These are phyloP conservation scores for Striga asiatica DNA, from an alignment of 257 asterid species.

Conservation along the genomic window DNA sequence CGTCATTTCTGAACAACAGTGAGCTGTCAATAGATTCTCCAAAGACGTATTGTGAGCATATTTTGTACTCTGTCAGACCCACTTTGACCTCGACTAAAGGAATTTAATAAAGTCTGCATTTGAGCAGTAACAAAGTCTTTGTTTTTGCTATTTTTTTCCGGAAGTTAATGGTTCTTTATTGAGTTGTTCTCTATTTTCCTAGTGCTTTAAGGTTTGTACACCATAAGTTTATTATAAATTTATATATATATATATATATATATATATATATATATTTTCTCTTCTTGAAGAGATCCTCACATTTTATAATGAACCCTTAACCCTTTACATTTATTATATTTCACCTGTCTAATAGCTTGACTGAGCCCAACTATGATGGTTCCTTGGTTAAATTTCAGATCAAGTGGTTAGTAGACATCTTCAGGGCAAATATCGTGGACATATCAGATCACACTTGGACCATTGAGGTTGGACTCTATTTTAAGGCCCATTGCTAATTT, in stretches of 20 bases:
- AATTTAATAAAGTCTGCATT: background rate
- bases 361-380: background rate
- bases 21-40: background rate
- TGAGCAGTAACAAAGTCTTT: background rate
- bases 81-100: background rate
- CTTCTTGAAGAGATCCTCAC: background rate
- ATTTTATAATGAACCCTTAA: background rate
- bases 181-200: background rate
- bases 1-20: background rate
- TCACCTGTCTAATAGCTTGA: background rate
- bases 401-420: slow-evolving; percentile 67
- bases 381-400: slow-evolving; percentile 35
- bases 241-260: too few relatives aligned
- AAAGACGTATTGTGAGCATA: background rate
- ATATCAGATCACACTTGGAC: slow-evolving; percentile 66
- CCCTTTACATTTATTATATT: background rate
- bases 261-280: too few relatives aligned
- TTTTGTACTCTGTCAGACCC: background rate
- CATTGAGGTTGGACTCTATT: slow-evolving; percentile 43
- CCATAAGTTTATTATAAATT: background rate
- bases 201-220: background rate
- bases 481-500: slow-evolving; percentile 14
- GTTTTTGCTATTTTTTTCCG: background rate
- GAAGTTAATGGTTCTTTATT: background rate
- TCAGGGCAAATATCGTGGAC: slow-evolving; percentile 78